Base-by-base conservation (phyloP, 441 rosid species). In the Erodium trifolium region DNA sequence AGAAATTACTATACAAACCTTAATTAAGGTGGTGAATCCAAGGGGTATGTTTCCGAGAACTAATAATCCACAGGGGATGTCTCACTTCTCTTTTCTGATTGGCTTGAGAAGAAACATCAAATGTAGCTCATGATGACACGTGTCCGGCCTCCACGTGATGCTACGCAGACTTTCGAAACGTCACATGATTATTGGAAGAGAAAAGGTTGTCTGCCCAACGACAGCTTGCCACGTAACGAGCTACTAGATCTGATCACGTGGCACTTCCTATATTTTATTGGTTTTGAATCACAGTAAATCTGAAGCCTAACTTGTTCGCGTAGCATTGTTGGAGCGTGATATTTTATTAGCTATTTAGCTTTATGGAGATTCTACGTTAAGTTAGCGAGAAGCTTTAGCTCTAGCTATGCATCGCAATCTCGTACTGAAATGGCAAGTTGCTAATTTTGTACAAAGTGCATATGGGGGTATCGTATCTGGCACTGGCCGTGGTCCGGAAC, bases 171-270 rank as follows among this genome's bases (percentile, higher is more conserved):
- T 71, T 69, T 70, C 72, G 60, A 83, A 75, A 71, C 63, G 76
- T 78, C 81, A 73, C 79, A 65, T 75, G 84, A 74, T 68, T 70
- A 72, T 57, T 62, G 73, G 75, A 63, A 78, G 60, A 11, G 4
- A 27, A 5, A 65, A 19, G 41, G 18, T 1, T 1, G 2, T 0
- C 1, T 1, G 0, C 0, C 83, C 74, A 78, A 57, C 57, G 0
- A 9, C 2, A 2, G 4, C 2, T 2, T n/a, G 82, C 74, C 86
- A 78, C 80, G 76, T 71, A 0, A 16, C 18, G 3, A 0, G 5
- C 27, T 45, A 10, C 31, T 14, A 13, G 78, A 57, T 70, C 77
- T 66, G 34, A 60, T 73, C 82, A 73, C 78, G 70, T 79, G 83
- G 83, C 34, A 17, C 76, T 49, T 34, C 16, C 60, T 23, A 23